Base-by-base conservation (phyloP, 192 early-diverging fungal species). In the Coemansia sp. region DNA sequence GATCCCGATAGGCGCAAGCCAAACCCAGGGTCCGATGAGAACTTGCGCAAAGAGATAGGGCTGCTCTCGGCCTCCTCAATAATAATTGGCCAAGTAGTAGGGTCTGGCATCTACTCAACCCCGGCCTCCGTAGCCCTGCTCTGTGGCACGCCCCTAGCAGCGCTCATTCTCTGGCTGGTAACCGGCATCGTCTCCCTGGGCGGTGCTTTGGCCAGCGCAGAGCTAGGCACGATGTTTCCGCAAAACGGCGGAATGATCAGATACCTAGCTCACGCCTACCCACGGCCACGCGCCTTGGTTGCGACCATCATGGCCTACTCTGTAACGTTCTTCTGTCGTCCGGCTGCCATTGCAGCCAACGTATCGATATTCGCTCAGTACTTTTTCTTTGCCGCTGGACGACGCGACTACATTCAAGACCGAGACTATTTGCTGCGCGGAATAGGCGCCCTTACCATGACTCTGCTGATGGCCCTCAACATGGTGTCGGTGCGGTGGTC, bases 151-250 rank as follows among this genome's bases (percentile, higher is more conserved):
- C 85, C 88, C 10, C 82, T 81, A 13, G 88, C 86, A 48, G 89
- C 90, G 0, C 76, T 93, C 3, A 69, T 92, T 3, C 79, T 92
- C 10, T 93, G 92, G 92, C 57, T 89, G 11, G 60, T 89, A 4
- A 85, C 86, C 7, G 92, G 89, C 7, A 66, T 93, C 18, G 74
- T 92, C 57, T 89, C 93, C 2, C 82, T 96, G 67, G 84, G 86
- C 9, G 95, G 94, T 38, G 90, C 90, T 0, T 74, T 94, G 46
- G 90, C 89, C 65, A 95, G 94, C 70, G 91, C 92, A 7, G 95
- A 98, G 67, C 79, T 98, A 9, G 95, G 95, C 6, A 85, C 92
- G 9, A 88, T 90, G 74, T 85, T 94, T 26, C 94, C 95, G 8
- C 82, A 84, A 46, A 93, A 91, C 65, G 95, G 95, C 48, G 95